Percentiles rank a stretch among this genome's conserved stretches.
phyloP scores from a whole-genome alignment of 2,329 filamentous ascomycete species.

The Talaromyces atroroseus region DNA sequence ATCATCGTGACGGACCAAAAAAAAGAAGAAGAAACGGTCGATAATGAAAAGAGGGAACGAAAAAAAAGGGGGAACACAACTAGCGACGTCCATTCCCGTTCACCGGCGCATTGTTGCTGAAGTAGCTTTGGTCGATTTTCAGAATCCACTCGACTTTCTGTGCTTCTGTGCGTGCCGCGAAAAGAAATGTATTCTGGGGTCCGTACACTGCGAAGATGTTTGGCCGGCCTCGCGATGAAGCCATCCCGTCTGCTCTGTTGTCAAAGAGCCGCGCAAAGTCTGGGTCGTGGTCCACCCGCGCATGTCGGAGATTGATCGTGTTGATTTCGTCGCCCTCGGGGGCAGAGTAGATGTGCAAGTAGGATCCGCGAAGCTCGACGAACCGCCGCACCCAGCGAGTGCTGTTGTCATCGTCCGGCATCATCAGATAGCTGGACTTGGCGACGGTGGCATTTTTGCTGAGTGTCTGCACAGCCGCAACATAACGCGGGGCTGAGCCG shows the following conservation, averaged over 20 bases:
- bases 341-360: conserved; percentile 82
- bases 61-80: background rate
- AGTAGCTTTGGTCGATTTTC: conserved; percentile 80
- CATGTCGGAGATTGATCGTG: conserved; percentile 81
- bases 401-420: conserved; percentile 70
- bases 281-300: conserved; percentile 86
- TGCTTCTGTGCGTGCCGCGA: conserved; percentile 78
- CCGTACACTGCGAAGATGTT: conserved; percentile 94
- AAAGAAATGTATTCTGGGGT: conserved; percentile 90
- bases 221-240: conserved; percentile 45
- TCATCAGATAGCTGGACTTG: conserved; percentile 82
- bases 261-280: conserved; percentile 75
- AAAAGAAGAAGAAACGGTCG: background rate
- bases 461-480: conserved; percentile 70
- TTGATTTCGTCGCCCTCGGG: conserved; percentile 85
- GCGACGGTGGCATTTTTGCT: conserved; percentile 75
- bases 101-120: conserved; percentile 33
- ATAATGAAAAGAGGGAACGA: background rate
- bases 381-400: conserved; percentile 88
- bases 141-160: conserved; percentile 98
- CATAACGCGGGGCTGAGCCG: conserved; percentile 55
- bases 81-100: conserved; percentile 5
- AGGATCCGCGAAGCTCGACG: conserved; percentile 84
- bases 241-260: no score
- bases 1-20: background rate